Conservation (phyloP, 176 grass and related monocot species). For the Bothriochloa decipiens region DNA sequence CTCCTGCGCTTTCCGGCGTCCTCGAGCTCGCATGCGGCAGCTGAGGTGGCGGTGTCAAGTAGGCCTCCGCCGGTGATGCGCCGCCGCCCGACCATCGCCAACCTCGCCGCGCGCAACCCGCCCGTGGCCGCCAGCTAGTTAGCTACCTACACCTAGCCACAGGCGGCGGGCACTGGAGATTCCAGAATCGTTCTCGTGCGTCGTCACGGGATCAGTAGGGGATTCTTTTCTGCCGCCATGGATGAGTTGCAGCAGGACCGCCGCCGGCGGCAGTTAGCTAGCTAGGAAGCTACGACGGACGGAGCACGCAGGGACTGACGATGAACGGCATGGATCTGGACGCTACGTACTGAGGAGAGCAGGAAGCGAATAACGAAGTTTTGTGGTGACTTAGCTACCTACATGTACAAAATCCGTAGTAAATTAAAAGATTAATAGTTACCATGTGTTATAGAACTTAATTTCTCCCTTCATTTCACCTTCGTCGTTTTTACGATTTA, state of each 20-base stretch:
- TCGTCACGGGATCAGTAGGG: constrained; percentile 2
- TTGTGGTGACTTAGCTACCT: background rate
- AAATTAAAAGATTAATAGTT: background rate
- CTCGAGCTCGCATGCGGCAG: background rate
- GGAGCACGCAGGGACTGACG: background rate
- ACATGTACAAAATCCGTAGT: background rate
- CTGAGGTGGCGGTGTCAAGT: background rate
- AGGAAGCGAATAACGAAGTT: background rate
- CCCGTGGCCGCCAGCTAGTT: constrained; percentile 47
- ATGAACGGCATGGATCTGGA: background rate
- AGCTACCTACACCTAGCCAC: too few species aligned
- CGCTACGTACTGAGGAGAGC: background rate
- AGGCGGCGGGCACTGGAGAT: too few species aligned
- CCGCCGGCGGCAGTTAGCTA: too few species aligned
- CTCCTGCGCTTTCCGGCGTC: background rate
- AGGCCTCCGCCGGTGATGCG: constrained; percentile 27
- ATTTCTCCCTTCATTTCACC: background rate
- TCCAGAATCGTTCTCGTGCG: too few species aligned
- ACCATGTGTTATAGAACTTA: background rate
- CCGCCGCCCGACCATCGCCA: constrained; percentile 60
- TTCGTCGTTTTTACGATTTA: background rate
- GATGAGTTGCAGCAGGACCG: background rate
- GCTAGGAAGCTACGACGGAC: too few species aligned
- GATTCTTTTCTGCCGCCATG: background rate
- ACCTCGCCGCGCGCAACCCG: constrained; percentile 50